phyloP scores from a whole-genome alignment of 805 yeast genomes.

The Henningerozyma blattae region DNA sequence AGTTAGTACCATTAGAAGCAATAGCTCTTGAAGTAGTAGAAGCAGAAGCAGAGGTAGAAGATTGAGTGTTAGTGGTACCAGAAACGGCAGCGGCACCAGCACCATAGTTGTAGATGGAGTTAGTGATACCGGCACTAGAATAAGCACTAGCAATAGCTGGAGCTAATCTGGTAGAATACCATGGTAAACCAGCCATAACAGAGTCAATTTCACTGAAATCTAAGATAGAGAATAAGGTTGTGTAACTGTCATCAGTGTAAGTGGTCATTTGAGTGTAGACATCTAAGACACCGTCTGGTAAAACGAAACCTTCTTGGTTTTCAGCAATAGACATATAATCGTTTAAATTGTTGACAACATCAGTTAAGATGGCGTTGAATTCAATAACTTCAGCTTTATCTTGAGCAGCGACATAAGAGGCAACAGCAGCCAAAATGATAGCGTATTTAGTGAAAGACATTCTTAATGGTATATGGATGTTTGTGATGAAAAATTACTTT shows the following conservation, averaged over 20 bases:
- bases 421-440: conserved; percentile 10
- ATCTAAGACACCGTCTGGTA: conserved; percentile 16
- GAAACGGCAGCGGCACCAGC: conserved; percentile 5
- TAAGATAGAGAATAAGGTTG: conserved; percentile 21
- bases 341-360: conserved; percentile 11
- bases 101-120: neutral
- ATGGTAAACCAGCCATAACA: conserved; percentile 24
- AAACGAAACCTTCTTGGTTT: conserved; percentile 8
- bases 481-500: too few species aligned
- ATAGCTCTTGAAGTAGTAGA: conserved; percentile 4
- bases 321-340: conserved; percentile 14
- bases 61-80: conserved; percentile 2
- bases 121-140: conserved; percentile 6
- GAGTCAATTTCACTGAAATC: conserved; percentile 21
- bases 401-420: conserved; percentile 6
- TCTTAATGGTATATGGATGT: neutral
- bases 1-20: conserved; percentile 4
- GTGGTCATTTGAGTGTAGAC: conserved; percentile 20
- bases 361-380: conserved; percentile 14
- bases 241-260: conserved; percentile 25
- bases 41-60: conserved; percentile 3
- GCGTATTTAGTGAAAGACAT: conserved; percentile 7
- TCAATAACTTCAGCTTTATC: conserved; percentile 13
- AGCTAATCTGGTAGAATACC: conserved; percentile 23
- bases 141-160: conserved; percentile 11